phyloP scores from a whole-genome alignment of 1,284 basidiomycete species.

The Sparassis latifolia region DNA sequence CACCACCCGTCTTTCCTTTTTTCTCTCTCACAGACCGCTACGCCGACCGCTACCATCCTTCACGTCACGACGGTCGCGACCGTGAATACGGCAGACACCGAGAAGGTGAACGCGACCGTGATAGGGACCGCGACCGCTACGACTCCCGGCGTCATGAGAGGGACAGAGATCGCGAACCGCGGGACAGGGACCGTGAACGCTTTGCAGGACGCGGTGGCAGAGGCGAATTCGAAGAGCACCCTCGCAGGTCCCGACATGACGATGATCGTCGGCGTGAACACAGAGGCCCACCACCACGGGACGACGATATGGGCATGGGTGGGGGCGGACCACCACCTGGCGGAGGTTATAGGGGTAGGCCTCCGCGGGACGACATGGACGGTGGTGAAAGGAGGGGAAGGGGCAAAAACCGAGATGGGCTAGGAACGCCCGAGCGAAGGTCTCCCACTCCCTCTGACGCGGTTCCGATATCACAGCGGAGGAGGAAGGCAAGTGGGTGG shows the following conservation, averaged over 20 bases:
- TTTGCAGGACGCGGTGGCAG: constrained; percentile 16
- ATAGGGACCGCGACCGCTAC: constrained; percentile 29
- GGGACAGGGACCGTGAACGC: constrained; percentile 34
- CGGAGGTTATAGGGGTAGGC: constrained; percentile 25
- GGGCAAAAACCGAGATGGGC: constrained; percentile 32
- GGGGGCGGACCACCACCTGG: constrained; percentile 5
- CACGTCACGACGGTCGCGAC: constrained; percentile 45
- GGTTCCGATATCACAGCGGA: constrained; percentile 78
- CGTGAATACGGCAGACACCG: constrained; percentile 33
- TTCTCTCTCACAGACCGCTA: constrained; percentile 23
- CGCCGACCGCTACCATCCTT: constrained; percentile 49
- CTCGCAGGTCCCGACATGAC: constrained; percentile 38
- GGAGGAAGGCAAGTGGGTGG: constrained; percentile 88
- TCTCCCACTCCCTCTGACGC: constrained; percentile 90
- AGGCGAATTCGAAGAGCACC: constrained; percentile 31
- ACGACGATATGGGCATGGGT: constrained; percentile 36
- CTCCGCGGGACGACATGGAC: constrained; percentile 26
- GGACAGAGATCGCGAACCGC: constrained; percentile 31
- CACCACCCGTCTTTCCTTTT: constrained; percentile 15
- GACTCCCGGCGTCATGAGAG: constrained; percentile 25
- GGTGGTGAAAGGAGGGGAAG: constrained; percentile 30
- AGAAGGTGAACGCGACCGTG: constrained; percentile 41
- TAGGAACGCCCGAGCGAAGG: constrained; percentile 69
- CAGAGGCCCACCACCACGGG: constrained; percentile 37
- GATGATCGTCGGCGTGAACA: constrained; percentile 28